Evolutionary conservation across 805 yeast species (phyloP), one percentile per base, ranked within the genome.

Genomic region (Peterozyma xylosa): DNA sequence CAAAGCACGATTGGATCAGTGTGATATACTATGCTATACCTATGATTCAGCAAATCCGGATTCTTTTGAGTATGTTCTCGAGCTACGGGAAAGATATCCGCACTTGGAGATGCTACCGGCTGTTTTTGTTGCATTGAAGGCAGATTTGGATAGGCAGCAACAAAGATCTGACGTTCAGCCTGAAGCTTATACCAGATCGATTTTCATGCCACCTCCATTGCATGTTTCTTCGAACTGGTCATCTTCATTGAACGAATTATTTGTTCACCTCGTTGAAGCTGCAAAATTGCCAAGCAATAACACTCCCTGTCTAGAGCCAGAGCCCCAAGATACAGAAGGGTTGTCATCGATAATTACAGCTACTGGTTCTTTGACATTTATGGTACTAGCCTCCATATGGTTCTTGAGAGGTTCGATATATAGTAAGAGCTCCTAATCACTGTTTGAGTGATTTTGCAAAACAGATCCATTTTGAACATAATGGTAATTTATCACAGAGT

Each of bases 41-140:
- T 93, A 93, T 61, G 99, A 93, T 58, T 88, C 97, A 0, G 82
- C 96, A 0, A 97, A 93, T 57, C 97, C 99, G 0, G 95, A 91
- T 44, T 86, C 96, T 37, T 93, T 93, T 60, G 86, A 89, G 43
- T 80, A 86, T 57, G 64, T 90, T 42, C 82, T 85, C 27, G 84
- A 84, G 15, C 59, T 90, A n/a, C 66, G 89, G 11, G 66, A 72
- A 30, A 71, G 67, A 49, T 79, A 83, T 54, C 75, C 80, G 2
- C 65, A 68, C 30, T 63, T 82, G 15, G 76, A 82, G 51, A 71
- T 72, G 37, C 64, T 93, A 2, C 99, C 99, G 0, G 74, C 83
- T 3, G 80, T 93, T 0, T 86, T 82, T 55, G 97, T 90, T 1
- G 99, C 96, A 0, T 66, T 90, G 33, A 93, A 93, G 57, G 98